A percentile compares a stretch with the other conserved stretches of the same genome.
These are phyloP conservation scores for Blastocystis sp. DNA, from an alignment of 352 stramenopile species.

Conservation along the genomic window DNA sequence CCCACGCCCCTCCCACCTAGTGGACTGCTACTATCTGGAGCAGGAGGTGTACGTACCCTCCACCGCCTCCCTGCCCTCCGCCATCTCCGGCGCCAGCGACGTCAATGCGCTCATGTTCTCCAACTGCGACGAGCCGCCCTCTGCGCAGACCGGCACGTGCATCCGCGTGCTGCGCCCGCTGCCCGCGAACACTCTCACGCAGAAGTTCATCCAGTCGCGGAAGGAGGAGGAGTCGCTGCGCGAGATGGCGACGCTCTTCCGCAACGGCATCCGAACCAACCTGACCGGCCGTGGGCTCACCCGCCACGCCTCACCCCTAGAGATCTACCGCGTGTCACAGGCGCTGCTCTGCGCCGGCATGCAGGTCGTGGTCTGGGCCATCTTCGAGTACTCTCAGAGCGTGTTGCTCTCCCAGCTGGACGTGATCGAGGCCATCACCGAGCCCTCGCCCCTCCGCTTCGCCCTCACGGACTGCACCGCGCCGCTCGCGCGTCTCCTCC, in stretches of 20 bases:
- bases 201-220: neutral
- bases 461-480: neutral
- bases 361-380: constrained; percentile 44
- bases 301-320: neutral
- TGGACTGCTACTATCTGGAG: constrained; percentile 33
- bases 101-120: constrained; percentile 6
- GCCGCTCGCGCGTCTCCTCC: neutral
- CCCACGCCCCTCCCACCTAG: neutral
- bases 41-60: constrained; percentile 27
- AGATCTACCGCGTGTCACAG: constrained; percentile 31
- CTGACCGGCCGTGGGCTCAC: constrained; percentile 17
- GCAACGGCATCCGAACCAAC: constrained; percentile 48
- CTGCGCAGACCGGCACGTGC: neutral
- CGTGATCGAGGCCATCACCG: neutral
- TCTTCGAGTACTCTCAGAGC: constrained; percentile 9
- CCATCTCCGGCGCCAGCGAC: constrained; percentile 26
- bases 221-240: neutral
- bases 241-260: constrained; percentile 25
- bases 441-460: neutral
- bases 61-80: neutral
- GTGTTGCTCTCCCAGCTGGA: constrained; percentile 10
- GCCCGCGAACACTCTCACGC: neutral
- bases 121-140: constrained; percentile 15
- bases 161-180: constrained; percentile 42
- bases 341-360: constrained; percentile 4